Evolutionary conservation across 495 filamentous ascomycete genomes (phyloP), one percentile per base, ranked within the genome.

Genomic region (Rhizodiscina lignyota): DNA sequence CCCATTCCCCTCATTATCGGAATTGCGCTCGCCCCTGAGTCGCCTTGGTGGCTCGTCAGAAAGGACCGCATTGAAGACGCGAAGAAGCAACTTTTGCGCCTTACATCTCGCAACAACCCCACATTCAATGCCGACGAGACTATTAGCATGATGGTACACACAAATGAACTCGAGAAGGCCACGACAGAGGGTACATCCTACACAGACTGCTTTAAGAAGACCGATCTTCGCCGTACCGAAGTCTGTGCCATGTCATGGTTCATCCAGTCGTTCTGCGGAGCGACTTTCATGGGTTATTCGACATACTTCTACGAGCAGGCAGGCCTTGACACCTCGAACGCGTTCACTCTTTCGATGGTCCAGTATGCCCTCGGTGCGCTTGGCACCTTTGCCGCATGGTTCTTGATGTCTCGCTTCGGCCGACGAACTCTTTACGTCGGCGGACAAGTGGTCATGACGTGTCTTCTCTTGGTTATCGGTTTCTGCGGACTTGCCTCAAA

Each of bases 271-370:
- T 54, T 87, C 1, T 73, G 69, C 40, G 82, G 82, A 30, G 81
- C 80, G 52, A 72, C 76, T 1, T 84, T 91, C 52, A 77, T 70
- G 35, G 79, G 80, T 44, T 91, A 84, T 50, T 81, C 75, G 10
- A 83, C 78, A 20, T 77, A 86, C 49, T 91, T 86, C 59, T 55
- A 82, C 30, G 58, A 75, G 42, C 75, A 81, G 45, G 82, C 83
- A 4, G 83, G 83, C 15, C 41, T 60, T 4, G 42, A 43, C 5
- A 18, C 38, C 1, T 35, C 39, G 5, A 46, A 37, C 16, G 34
- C 40, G 13, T 59, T 52, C 47, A 42, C 40, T 36, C 53, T 59
- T 34, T 48, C 49, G n/a, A 30, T 59, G 17, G 55, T 54, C 24
- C 51, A 56, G 29, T 56, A 60, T 39, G 55, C 47, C 5, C 53